These are phyloP conservation scores for Pneumocystis murina DNA, from an alignment of 1,139 yeast genomes.

Conservation along the genomic window DNA sequence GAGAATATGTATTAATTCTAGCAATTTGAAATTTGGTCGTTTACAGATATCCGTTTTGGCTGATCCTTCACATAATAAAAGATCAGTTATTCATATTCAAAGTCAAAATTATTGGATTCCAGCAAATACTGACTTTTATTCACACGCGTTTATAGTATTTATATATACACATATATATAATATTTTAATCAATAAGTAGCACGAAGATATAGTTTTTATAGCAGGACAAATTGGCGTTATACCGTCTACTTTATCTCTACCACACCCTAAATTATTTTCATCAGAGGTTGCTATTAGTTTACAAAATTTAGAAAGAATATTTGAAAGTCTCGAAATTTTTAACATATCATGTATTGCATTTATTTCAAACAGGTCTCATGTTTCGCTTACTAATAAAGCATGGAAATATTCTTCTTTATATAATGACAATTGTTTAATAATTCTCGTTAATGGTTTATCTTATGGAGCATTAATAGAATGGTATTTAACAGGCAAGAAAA, in stretches of 20 bases:
- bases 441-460: constrained; percentile 51
- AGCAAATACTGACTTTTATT: constrained; percentile 92
- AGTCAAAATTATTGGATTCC: constrained; percentile 97
- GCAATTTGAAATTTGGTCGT: constrained; percentile 26
- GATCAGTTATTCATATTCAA: constrained; percentile 71
- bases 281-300: constrained; percentile 41
- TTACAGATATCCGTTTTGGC: constrained; percentile 25
- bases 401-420: constrained; percentile 18
- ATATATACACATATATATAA: neutral
- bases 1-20: constrained; percentile 63
- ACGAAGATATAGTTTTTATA: constrained; percentile 39
- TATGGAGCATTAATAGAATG: constrained; percentile 61
- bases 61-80: constrained; percentile 16
- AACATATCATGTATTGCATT: neutral
- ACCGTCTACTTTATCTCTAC: constrained; percentile 48
- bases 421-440: constrained; percentile 32
- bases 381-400: constrained; percentile 16
- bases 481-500: constrained; percentile 20
- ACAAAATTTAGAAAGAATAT: constrained; percentile 60
- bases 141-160: constrained; percentile 48
- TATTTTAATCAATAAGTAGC: constrained; percentile 13
- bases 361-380: constrained; percentile 1
- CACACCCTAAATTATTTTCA: constrained; percentile 7
- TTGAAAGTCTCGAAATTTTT: constrained; percentile 35
- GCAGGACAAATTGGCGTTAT: constrained; percentile 87